Evolutionary conservation across 116 monocot genomes (phyloP).

Genomic region (Cymodocea nodosa): DNA sequence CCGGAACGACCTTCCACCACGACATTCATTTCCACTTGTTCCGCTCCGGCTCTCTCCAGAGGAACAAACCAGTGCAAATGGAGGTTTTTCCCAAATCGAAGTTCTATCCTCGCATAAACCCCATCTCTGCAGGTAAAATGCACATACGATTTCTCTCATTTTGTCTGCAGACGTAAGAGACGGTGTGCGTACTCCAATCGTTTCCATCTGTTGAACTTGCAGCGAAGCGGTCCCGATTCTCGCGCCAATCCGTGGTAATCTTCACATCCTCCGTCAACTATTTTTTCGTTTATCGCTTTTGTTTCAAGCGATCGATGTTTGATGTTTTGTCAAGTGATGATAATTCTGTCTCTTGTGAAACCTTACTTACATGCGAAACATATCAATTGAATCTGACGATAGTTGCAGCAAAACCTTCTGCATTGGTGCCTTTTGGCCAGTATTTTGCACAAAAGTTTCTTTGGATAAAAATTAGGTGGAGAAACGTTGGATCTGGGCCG

Average conservation of each 20-base stretch:
- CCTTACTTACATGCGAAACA: neutral
- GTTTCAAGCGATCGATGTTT: too few relatives aligned
- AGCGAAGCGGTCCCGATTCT: slow-evolving; percentile 10
- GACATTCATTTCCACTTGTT: too few relatives aligned
- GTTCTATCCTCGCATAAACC: neutral
- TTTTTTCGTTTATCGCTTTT: too few relatives aligned
- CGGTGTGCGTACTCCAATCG: neutral
- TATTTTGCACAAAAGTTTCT: neutral
- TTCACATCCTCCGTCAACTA: too few relatives aligned
- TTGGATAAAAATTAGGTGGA: neutral
- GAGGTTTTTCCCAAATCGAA: neutral
- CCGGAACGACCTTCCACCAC: too few relatives aligned
- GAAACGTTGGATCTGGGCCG: too few relatives aligned
- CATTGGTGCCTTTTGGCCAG: neutral
- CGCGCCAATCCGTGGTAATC: slow-evolving; percentile 16
- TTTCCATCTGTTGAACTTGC: neutral
- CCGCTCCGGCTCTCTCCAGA: too few relatives aligned
- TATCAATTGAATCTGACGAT: neutral
- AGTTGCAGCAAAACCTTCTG: neutral
- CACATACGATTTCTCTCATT: neutral
- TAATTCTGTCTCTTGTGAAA: neutral
- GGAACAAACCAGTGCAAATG: neutral
- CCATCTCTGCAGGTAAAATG: neutral
- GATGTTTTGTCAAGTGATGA: neutral
- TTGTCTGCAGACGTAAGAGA: neutral